Evolutionary conservation across 352 stramenopile species (phyloP), one percentile per base, ranked within the genome.

Genomic region (Globisporangium polare): DNA sequence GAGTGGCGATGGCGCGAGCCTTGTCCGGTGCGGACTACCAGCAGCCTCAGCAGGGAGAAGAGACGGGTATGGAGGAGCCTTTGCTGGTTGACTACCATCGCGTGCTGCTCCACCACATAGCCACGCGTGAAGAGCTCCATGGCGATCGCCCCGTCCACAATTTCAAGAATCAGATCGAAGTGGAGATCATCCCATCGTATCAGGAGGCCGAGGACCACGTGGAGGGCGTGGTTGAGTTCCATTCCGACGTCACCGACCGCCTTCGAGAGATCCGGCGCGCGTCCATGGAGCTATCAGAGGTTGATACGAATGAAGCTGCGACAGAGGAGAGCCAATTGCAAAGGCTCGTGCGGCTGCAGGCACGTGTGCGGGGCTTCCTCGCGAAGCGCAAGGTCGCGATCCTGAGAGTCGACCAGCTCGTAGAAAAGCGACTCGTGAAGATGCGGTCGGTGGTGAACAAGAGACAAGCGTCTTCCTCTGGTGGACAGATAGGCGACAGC

Each of bases 321-420:
- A 27, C 10, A 8, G 35, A 46, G 9, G 41, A 46, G 9, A 47
- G n/a, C 0, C 29, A n/a, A 24, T 31, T 81, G 22, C 27, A 20
- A 26, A 47, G 60, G 10, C 47, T 84, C 47, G 64, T 78, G 1
- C 66, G 63, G 3, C 39, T 91, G 5, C 82, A 91, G 65, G 60
- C 78, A 33, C 62, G 68, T 2, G 68, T 78, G 31, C 74, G 82
- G 8, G 58, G 75, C 1, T 81, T 89, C 29, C 58, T 88, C 7
- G 74, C 71, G 1, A 79, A 66, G 27, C 76, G 78, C 31, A 54
- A 62, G 1, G 56, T 78, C 1, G 65, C 75, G 22, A 62, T 75
- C 17, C 46, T 84, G 53, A 78, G 77, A 47, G 74, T 90, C 39
- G 80, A 89, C 53, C 74, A 58, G 8, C 69, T 92, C 0, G 61